Conservation (phyloP, 2,329 filamentous ascomycete genomes). For the Colletotrichum musae region DNA sequence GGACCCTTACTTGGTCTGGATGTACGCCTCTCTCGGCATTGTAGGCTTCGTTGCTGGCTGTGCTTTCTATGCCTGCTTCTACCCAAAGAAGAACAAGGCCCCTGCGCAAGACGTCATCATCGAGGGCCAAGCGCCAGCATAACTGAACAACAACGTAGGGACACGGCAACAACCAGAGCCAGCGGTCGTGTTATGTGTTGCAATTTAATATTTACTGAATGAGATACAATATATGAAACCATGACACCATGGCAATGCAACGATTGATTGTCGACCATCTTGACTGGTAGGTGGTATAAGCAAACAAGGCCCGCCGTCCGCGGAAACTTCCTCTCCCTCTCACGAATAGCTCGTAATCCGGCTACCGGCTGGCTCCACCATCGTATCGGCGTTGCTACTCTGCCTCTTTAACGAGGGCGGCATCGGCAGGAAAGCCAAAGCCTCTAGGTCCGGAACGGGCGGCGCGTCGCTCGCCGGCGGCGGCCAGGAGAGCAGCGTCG, state of each 20-base stretch:
- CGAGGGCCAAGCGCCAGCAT: neutral
- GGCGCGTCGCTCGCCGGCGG: slow-evolving; percentile 1
- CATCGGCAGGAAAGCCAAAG: slow-evolving; percentile 12
- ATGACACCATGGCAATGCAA: slow-evolving; percentile 14
- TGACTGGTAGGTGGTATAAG: neutral
- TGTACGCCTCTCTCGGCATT: slow-evolving; percentile 72
- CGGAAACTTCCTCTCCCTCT: neutral
- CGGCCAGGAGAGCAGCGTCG: slow-evolving; percentile 21
- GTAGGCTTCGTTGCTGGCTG: slow-evolving; percentile 63
- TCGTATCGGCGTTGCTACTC: neutral
- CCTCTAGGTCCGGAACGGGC: neutral
- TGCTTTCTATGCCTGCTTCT: slow-evolving; percentile 61
- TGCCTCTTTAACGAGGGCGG: slow-evolving; percentile 3
- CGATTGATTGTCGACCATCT: neutral
- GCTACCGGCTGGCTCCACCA: neutral
- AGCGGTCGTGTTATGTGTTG: neutral
- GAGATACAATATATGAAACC: neutral
- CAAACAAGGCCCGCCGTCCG: too few species aligned
- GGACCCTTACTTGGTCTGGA: slow-evolving; percentile 77
- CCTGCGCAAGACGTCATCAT: slow-evolving; percentile 2
- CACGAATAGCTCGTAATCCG: neutral
- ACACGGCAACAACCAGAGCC: neutral
- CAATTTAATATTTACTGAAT: slow-evolving; percentile 9
- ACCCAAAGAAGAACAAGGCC: neutral
- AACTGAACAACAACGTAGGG: neutral